These are phyloP conservation scores for Kwoniella sp. DNA, from an alignment of 768 basidiomycete genomes.

Conservation along the genomic window DNA sequence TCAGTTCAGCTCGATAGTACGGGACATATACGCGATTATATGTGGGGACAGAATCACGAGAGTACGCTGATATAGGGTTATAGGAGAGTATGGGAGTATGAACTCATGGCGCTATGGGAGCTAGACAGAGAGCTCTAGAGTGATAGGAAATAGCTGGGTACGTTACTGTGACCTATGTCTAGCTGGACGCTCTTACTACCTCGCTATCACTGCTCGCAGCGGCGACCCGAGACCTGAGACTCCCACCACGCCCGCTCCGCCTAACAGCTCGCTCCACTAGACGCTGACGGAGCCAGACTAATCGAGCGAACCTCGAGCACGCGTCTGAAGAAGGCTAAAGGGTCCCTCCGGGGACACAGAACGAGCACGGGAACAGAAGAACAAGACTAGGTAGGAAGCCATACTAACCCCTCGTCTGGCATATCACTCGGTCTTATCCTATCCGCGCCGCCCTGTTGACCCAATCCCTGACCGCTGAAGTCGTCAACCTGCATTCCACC, in stretches of 20 bases:
- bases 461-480: not conserved
- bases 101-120: constrained; percentile 43
- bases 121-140: constrained; percentile 38
- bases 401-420: constrained; percentile 97
- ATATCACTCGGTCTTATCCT: constrained; percentile 67
- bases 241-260: constrained; percentile 33
- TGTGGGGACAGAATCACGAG: not conserved
- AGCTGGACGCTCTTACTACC: not conserved
- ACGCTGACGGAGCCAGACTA: too few species aligned
- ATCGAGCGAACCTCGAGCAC: not conserved
- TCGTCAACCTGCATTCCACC: constrained; percentile 4
- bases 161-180: constrained; percentile 65
- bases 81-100: not conserved
- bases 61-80: not conserved
- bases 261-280: too few species aligned
- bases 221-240: too few species aligned
- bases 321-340: not conserved
- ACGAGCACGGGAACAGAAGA: not conserved
- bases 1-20: constrained; percentile 17
- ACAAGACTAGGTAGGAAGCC: constrained; percentile 48
- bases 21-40: constrained; percentile 1
- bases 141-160: constrained; percentile 55
- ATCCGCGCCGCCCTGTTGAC: constrained; percentile 26
- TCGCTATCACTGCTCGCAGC: not conserved
- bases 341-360: not conserved